These are phyloP conservation scores for Lathyrus tuberosus DNA, from an alignment of 306 rosid genomes.

Conservation along the genomic window DNA sequence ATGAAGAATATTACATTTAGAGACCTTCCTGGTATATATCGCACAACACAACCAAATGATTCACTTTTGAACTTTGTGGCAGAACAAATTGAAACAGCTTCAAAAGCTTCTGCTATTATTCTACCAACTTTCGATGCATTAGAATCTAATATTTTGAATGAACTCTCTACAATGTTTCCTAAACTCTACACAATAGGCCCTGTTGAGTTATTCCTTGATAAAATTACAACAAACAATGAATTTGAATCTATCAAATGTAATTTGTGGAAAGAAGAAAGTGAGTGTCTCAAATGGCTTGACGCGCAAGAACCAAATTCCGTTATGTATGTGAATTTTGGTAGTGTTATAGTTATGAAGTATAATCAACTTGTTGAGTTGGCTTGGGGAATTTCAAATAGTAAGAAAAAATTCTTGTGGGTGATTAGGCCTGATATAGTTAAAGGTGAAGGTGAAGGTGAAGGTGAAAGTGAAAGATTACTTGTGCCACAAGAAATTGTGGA, in stretches of 20 bases:
- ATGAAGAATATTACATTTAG: slow-evolving; percentile 45
- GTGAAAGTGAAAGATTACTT: slow-evolving; percentile 31
- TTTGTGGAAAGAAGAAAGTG: slow-evolving; percentile 54
- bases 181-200: slow-evolving; percentile 51
- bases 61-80: slow-evolving; percentile 35
- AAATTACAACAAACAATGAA: slow-evolving; percentile 2
- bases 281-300: slow-evolving; percentile 55
- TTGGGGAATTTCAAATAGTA: slow-evolving; percentile 52
- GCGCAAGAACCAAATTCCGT: slow-evolving; percentile 45
- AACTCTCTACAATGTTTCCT: slow-evolving; percentile 45
- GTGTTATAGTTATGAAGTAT: slow-evolving; percentile 45
- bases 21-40: slow-evolving; percentile 42
- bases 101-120: slow-evolving; percentile 49
- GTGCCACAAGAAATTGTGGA: slow-evolving; percentile 38
- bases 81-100: slow-evolving; percentile 36
- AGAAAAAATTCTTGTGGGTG: slow-evolving; percentile 52
- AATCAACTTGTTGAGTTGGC: slow-evolving; percentile 54
- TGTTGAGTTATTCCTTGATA: slow-evolving; percentile 43
- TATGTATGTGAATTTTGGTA: slow-evolving; percentile 52
- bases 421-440: slow-evolving; percentile 55
- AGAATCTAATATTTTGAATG: slow-evolving; percentile 40
- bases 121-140: slow-evolving; percentile 47
- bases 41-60: slow-evolving; percentile 43
- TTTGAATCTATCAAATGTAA: slow-evolving; percentile 35
- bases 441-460: slow-evolving; percentile 34